Conservation (phyloP, 2,329 filamentous ascomycete genomes). For the Scedosporium minutisporum region DNA sequence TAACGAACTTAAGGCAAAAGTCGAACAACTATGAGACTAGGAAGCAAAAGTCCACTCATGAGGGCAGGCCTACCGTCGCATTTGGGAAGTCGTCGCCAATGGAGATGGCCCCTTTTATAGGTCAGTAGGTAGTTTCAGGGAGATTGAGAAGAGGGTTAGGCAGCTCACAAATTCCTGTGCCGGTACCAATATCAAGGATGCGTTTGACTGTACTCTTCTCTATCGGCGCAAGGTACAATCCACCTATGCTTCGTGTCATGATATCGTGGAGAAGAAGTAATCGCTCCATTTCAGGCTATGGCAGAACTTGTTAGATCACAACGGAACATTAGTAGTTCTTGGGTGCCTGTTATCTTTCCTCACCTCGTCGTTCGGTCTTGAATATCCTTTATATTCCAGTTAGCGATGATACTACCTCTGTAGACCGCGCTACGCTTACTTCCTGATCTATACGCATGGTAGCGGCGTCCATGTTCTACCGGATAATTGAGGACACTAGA, state of each 20-base stretch:
- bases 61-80: conserved; percentile 5
- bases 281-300: conserved; percentile 23
- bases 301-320: conserved; percentile 3
- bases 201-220: conserved; percentile 15
- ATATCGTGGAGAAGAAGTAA: conserved; percentile 27
- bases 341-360: not conserved
- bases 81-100: conserved; percentile 23
- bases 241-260: conserved; percentile 17
- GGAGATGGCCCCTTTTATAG: conserved; percentile 24
- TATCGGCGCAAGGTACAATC: conserved; percentile 18
- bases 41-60: not conserved
- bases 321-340: not conserved
- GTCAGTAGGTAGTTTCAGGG: not conserved
- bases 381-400: not conserved
- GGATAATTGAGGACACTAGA: conserved; percentile 19
- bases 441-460: conserved; percentile 23
- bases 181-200: conserved; percentile 33
- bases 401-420: not conserved
- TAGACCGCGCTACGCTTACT: conserved; percentile 10
- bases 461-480: conserved; percentile 20
- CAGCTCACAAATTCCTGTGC: conserved; percentile 28
- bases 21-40: not conserved
- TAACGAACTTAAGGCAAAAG: conserved; percentile 20
- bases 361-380: conserved; percentile 4
- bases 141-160: not conserved